Evolutionary conservation across 1,139 yeast genomes (phyloP), one percentile per base, ranked within the genome.

Genomic region (Suhomyces panamericanus): DNA sequence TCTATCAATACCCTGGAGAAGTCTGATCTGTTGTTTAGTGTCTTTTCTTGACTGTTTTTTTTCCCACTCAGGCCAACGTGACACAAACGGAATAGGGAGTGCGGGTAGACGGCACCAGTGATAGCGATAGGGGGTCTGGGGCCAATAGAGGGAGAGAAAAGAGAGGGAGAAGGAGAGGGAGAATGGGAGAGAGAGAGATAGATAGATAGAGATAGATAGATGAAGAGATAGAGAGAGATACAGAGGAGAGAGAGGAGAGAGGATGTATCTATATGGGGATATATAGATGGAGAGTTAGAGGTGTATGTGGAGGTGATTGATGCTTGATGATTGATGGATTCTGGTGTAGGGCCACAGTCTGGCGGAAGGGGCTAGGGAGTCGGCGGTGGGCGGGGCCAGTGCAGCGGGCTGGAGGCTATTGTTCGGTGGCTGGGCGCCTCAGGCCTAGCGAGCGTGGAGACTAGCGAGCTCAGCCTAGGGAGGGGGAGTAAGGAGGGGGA

Each of bases 21-120:
- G 27, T 35, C 27, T 37, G 47, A 41, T 39, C 37, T 45, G 48
- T 45, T 45, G 48, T 46, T 38, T 42, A 27, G 42, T 41, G 29
- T 31, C 32, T 39, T 42, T 46, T 42, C 43, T 42, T 46, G 42
- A 44, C 48, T 44, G 46, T 43, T 44, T 44, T 43, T 43, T 44
- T 44, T 41, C 44, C 37, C 48, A 38, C 39, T 38, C 48, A 29
- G 32, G 37, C 35, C 30, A 27, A 13, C 11, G 30, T 44, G 32
- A 44, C 48, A 44, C 48, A 44, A 44, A 44, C 29, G 38, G 26
- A 31, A 36, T 38, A 39, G 35, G 43, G 46, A 39, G 46, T 39
- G 46, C 39, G 48, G 42, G 31, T 29, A 44, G 39, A 40, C 43
- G 43, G 43, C 39, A n/a, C 24, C 20, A 26, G 37, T 20, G 32